Conservation (phyloP, 495 filamentous ascomycete species). For the Parmelia sp. region DNA sequence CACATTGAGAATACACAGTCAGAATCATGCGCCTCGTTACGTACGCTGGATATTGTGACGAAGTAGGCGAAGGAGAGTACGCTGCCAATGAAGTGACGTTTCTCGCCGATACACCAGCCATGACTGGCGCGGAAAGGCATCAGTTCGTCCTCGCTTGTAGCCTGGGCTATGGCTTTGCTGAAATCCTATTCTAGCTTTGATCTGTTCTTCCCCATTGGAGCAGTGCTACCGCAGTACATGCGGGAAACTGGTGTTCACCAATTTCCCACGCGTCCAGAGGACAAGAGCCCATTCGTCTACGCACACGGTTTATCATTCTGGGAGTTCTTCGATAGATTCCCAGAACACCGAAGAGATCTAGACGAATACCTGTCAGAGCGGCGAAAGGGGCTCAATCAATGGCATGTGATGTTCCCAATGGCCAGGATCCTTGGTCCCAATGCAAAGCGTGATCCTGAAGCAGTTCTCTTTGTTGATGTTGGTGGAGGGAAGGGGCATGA, state of each 20-base stretch:
- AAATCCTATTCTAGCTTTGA: constrained; percentile 14
- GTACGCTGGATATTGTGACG: constrained; percentile 21
- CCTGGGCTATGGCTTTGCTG: not conserved
- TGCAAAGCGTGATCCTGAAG: constrained; percentile 24
- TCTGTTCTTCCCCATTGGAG: constrained; percentile 23
- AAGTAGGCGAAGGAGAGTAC: constrained; percentile 28
- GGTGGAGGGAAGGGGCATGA: constrained; percentile 42
- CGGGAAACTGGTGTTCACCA: constrained; percentile 28
- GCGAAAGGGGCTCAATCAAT: constrained; percentile 27
- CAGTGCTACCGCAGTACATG: constrained; percentile 29
- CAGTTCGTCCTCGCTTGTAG: constrained; percentile 21
- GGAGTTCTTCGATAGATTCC: constrained; percentile 24
- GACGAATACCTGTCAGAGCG: constrained; percentile 30
- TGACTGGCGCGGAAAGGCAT: constrained; percentile 28
- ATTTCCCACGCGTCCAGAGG: constrained; percentile 25
- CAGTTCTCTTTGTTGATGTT: constrained; percentile 38
- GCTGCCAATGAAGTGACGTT: constrained; percentile 29
- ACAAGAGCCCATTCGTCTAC: constrained; percentile 27
- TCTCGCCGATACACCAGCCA: no score
- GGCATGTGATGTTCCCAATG: constrained; percentile 29
- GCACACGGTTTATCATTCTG: constrained; percentile 28
- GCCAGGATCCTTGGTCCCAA: constrained; percentile 23
- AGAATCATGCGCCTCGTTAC: constrained; percentile 30
- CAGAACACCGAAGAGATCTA: constrained; percentile 28
- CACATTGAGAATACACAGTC: constrained; percentile 1